phyloP scores from a whole-genome alignment of 345 rosid genomes.

The Noccaea caerulescens region DNA sequence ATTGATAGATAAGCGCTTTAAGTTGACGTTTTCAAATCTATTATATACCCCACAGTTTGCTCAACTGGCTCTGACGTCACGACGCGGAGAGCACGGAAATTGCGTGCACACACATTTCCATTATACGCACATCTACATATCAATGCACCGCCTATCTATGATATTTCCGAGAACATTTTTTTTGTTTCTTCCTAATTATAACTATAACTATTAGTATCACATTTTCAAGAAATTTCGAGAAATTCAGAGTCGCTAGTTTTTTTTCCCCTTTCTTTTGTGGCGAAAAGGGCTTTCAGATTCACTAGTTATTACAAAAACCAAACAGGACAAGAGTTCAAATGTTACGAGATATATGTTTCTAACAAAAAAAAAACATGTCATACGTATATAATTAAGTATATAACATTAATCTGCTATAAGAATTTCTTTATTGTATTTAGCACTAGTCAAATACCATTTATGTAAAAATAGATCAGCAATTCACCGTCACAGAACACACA shows the following conservation, averaged over 20 bases:
- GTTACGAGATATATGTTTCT: background rate
- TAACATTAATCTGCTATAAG: too few relatives aligned
- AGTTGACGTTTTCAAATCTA: constrained; percentile 19
- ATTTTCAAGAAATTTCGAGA: background rate
- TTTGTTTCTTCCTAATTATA: background rate
- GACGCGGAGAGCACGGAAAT: constrained; percentile 10
- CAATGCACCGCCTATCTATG: background rate
- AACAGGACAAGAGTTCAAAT: background rate
- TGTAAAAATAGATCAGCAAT: background rate
- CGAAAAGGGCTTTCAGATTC: background rate
- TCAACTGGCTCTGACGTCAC: constrained; percentile 26
- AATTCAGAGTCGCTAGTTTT: background rate
- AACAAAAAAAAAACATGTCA: background rate
- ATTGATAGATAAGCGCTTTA: constrained; percentile 16
- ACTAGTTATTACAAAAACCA: constrained; percentile 9
- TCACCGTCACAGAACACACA: background rate
- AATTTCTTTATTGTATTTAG: background rate
- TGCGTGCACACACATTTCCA: constrained; percentile 34
- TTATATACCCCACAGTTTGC: background rate
- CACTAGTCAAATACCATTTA: background rate
- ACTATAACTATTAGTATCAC: too few relatives aligned
- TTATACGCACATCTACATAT: constrained; percentile 34
- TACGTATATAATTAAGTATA: too few relatives aligned
- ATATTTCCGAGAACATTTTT: background rate
- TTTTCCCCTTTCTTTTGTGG: too few relatives aligned